Evolutionary conservation across 805 yeast species (phyloP).

Genomic region (Yarrowia hollandica): DNA sequence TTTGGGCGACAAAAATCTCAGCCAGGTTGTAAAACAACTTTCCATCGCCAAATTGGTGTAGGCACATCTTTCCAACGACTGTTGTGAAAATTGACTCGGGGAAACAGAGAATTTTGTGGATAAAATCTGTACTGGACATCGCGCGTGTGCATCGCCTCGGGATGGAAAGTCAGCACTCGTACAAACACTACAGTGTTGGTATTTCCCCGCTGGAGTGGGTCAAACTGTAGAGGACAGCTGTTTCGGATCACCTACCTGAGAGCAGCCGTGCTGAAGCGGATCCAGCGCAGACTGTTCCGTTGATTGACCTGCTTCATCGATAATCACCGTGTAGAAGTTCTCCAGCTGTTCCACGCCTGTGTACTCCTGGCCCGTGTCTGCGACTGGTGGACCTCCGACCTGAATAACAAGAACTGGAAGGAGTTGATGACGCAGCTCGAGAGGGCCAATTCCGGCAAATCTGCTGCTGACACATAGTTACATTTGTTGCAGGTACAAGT

Average conservation of each 20-base stretch:
- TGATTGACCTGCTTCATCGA: background rate
- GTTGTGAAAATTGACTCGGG: background rate
- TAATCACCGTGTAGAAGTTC: background rate
- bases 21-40: background rate
- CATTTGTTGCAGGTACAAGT: no score
- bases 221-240: background rate
- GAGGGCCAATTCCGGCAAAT: no score
- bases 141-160: background rate
- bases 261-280: background rate
- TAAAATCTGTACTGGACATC: constrained; percentile 2
- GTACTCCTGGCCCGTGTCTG: no score
- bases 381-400: no score
- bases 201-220: background rate
- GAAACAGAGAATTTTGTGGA: background rate
- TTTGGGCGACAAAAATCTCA: background rate
- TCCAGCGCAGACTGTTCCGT: background rate
- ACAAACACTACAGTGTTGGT: no score
- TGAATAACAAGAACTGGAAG: no score
- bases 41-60: background rate
- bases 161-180: background rate
- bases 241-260: background rate
- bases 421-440: no score
- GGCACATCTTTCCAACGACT: background rate
- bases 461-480: no score
- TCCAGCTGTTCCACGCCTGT: background rate